A percentile compares a stretch with the other conserved stretches of the same genome.
Evolutionary conservation across 2,329 filamentous ascomycete genomes (phyloP).

Genomic region (Paecilomyces sp.): DNA sequence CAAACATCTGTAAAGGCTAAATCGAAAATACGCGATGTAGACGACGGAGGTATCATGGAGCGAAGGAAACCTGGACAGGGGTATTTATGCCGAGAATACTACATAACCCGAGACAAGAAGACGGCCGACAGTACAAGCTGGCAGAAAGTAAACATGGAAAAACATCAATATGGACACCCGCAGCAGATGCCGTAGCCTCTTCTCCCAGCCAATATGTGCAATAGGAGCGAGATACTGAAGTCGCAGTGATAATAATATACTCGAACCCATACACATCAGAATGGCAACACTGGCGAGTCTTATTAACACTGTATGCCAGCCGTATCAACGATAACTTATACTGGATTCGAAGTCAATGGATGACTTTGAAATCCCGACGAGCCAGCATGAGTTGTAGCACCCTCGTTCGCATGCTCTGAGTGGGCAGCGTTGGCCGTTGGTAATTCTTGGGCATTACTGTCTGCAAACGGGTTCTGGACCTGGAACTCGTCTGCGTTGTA

Average conservation of each 20-base stretch:
- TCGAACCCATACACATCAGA: neutral
- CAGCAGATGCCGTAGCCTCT: neutral
- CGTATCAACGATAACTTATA: neutral
- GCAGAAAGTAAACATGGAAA: neutral
- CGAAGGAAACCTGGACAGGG: neutral
- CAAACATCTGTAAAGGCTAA: neutral
- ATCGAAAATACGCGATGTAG: neutral
- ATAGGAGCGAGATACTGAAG: neutral
- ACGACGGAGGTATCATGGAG: neutral
- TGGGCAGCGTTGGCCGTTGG: neutral
- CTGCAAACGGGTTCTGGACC: constrained; percentile 36
- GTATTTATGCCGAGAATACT: neutral
- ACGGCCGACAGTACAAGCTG: neutral
- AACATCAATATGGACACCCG: neutral
- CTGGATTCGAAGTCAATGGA: neutral
- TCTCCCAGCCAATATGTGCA: neutral
- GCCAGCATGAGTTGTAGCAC: neutral
- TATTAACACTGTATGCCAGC: neutral
- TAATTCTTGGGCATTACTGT: constrained; percentile 13
- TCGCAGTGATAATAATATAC: neutral
- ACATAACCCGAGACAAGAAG: neutral
- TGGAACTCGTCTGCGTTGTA: constrained; percentile 33
- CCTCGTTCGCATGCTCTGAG: neutral
- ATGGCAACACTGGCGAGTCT: neutral
- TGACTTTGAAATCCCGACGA: neutral